Percentiles rank a stretch among this genome's conserved stretches.
Evolutionary conservation across 2,329 filamentous ascomycete species (phyloP).

Genomic region (Pleochaeta shiraiana): DNA sequence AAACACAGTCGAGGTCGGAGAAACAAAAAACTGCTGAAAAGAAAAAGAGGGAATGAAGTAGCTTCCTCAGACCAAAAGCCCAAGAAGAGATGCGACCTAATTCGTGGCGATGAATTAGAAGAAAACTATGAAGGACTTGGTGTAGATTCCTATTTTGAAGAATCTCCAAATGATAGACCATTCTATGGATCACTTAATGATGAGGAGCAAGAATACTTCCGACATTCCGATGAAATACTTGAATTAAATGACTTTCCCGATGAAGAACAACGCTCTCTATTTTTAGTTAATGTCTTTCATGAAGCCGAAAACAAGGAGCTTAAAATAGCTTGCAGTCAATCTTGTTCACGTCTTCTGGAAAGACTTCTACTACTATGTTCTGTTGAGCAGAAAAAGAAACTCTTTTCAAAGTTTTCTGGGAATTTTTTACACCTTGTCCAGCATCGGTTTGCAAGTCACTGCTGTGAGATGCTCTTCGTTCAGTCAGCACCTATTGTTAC

Average conservation of each 20-base stretch:
- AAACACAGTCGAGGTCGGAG: slow-evolving; percentile 34
- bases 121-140: slow-evolving; percentile 10
- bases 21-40: slow-evolving; percentile 26
- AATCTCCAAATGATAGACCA: slow-evolving; percentile 12
- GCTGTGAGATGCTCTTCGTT: slow-evolving; percentile 82
- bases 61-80: slow-evolving; percentile 18
- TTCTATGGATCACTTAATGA: slow-evolving; percentile 91
- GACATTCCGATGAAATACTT: slow-evolving; percentile 69
- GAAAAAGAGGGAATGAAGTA: slow-evolving; percentile 24
- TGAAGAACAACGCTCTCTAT: slow-evolving; percentile 46
- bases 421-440: slow-evolving; percentile 82
- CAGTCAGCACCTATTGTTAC: slow-evolving; percentile 61
- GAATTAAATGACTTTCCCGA: slow-evolving; percentile 74
- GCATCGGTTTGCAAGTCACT: slow-evolving; percentile 93
- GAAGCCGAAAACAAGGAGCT: slow-evolving; percentile 85
- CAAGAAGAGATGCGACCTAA: slow-evolving; percentile 19
- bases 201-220: slow-evolving; percentile 91
- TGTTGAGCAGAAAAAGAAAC: slow-evolving; percentile 56
- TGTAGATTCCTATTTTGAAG: slow-evolving; percentile 8
- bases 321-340: slow-evolving; percentile 90
- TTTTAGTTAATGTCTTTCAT: slow-evolving; percentile 61
- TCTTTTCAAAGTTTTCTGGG: slow-evolving; percentile 68
- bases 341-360: slow-evolving; percentile 84
- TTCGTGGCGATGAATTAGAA: slow-evolving; percentile 10
- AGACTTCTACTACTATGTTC: slow-evolving; percentile 66